phyloP scores from a whole-genome alignment of 2,329 filamentous ascomycete genomes.

The Emmonsiellopsis sp. region DNA sequence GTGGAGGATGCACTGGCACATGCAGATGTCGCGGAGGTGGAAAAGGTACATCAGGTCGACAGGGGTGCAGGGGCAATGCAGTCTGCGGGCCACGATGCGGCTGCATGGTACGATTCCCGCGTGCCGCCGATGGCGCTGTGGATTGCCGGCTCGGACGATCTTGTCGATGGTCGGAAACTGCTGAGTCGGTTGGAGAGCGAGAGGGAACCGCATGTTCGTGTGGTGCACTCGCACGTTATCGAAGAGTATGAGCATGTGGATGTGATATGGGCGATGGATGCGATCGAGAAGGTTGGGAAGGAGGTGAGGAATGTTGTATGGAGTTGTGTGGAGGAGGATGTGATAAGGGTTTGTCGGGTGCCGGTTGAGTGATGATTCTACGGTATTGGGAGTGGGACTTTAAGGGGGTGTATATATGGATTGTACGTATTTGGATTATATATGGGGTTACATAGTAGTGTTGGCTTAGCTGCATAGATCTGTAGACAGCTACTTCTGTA shows the following conservation, averaged over 20 bases:
- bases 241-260: slow-evolving; percentile 89
- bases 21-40: neutral
- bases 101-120: slow-evolving; percentile 71
- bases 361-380: slow-evolving; percentile 45
- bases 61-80: neutral
- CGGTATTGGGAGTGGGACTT: neutral
- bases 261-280: slow-evolving; percentile 90
- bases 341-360: slow-evolving; percentile 49
- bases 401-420: neutral
- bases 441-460: too few relatives aligned
- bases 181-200: slow-evolving; percentile 65
- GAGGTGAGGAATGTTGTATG: slow-evolving; percentile 77
- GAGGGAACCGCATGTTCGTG: slow-evolving; percentile 67
- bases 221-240: slow-evolving; percentile 76
- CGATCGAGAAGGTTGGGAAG: slow-evolving; percentile 68
- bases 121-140: slow-evolving; percentile 80
- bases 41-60: neutral
- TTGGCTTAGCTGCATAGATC: too few relatives aligned
- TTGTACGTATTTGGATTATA: too few relatives aligned
- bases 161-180: slow-evolving; percentile 72
- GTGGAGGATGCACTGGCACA: slow-evolving; percentile 21
- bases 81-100: neutral
- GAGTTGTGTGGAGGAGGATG: slow-evolving; percentile 56
- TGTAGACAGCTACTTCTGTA: too few relatives aligned
- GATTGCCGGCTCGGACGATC: slow-evolving; percentile 71